Base-by-base conservation (phyloP, 2,329 filamentous ascomycete genomes). In the Ceratocystis huliohia region DNA sequence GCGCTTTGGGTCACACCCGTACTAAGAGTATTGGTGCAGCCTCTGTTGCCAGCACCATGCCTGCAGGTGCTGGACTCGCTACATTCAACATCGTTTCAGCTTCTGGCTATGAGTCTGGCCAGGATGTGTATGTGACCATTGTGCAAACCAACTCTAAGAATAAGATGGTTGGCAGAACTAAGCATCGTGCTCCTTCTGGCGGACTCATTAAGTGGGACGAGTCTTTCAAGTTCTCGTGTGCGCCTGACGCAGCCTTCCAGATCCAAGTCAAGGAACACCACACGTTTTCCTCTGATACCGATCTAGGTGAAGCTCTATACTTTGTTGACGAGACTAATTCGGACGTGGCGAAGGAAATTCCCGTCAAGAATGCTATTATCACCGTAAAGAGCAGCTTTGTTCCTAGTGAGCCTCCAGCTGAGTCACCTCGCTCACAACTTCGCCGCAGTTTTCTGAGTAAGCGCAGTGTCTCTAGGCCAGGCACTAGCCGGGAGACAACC, bases 151-250 rank as follows among this genome's bases (percentile, higher is more conserved):
- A 80, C 2, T 77, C 84, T 61, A 92, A 88, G 76, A 82, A 79
- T 63, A 96, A 94, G 78, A 84, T 88, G 59, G 79, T 99, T 59
- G 86, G 92, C 77, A 96, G 97, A 80, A 96, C 92, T 25, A 96
- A 96, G 74, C 88, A 94, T 70, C 84, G 89, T 78, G 96, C 96
- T 75, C 82, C 87, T 0, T 77, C 83, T 2, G 79, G 78, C 1
- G 89, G 88, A 1, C 77, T 81, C 2, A 83, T 89, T 69, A 81
- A 79, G 20, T 96, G 85, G 74, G 86, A 91, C 69, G 90, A 96
- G 74, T 86, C 84, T 0, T 93, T 94, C 79, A 91, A 86, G 72
- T 81, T 88, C 25, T 79, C 81, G 10, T 95, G 91, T 76, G 83
- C 87, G 0, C 86, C 93, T 1, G 93, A 96, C 71, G 81, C 88